Percentiles rank a stretch among this genome's conserved stretches.
Evolutionary conservation across 768 basidiomycete species (phyloP).

Genomic region (Paxillus ammoniavirescens): DNA sequence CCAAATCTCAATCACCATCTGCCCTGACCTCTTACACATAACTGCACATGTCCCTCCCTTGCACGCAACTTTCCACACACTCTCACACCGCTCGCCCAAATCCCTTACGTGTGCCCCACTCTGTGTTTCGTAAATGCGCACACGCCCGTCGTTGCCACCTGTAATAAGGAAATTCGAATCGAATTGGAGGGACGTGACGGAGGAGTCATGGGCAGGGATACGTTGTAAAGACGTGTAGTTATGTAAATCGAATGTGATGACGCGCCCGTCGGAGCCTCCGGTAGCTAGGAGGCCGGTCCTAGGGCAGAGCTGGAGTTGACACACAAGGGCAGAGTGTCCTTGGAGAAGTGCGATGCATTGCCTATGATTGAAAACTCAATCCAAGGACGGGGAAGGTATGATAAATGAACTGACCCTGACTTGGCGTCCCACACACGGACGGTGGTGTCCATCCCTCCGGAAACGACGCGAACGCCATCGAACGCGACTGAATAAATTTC

Average conservation of each 20-base stretch:
- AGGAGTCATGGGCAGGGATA: slow-evolving; percentile 86
- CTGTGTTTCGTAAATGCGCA: slow-evolving; percentile 65
- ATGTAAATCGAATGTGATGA: slow-evolving; percentile 64
- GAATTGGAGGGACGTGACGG: slow-evolving; percentile 85
- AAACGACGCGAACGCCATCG: slow-evolving; percentile 77
- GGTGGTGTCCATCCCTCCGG: slow-evolving; percentile 91
- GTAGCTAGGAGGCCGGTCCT: slow-evolving; percentile 61
- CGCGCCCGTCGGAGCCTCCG: slow-evolving; percentile 86
- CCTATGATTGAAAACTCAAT: slow-evolving; percentile 35
- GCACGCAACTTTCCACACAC: slow-evolving; percentile 85
- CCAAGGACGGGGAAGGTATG: neutral
- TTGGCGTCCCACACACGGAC: slow-evolving; percentile 88
- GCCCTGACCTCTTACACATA: slow-evolving; percentile 75
- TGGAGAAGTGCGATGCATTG: slow-evolving; percentile 81
- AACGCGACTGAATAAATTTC: slow-evolving; percentile 92
- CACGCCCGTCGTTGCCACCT: slow-evolving; percentile 83
- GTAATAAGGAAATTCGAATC: slow-evolving; percentile 80
- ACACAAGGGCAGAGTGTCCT: slow-evolving; percentile 91
- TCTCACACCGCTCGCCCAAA: slow-evolving; percentile 72
- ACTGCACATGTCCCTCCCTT: slow-evolving; percentile 72
- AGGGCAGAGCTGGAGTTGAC: slow-evolving; percentile 79
- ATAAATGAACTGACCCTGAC: slow-evolving; percentile 61
- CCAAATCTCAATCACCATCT: slow-evolving; percentile 89
- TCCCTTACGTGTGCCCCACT: slow-evolving; percentile 73
- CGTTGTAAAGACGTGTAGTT: slow-evolving; percentile 51